phyloP scores from a whole-genome alignment of 2,329 filamentous ascomycete genomes.

The Setomelanomma holmii region DNA sequence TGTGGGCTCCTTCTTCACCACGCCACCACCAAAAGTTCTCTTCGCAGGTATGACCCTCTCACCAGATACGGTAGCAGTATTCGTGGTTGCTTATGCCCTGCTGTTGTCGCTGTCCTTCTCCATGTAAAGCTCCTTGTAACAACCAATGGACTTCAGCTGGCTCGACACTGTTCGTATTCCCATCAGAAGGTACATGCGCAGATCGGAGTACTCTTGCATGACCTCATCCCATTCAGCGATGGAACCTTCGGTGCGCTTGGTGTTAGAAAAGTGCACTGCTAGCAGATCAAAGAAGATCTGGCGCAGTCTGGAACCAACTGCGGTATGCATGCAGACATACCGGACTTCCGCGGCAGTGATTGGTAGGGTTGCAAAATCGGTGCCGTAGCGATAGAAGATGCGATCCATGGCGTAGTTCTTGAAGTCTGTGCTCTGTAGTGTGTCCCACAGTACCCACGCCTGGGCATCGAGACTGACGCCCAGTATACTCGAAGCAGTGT shows the following conservation, averaged over 20 bases:
- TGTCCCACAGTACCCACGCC: slow-evolving; percentile 20
- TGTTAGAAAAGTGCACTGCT: not conserved
- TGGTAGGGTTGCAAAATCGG: slow-evolving; percentile 36
- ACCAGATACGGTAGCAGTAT: not conserved
- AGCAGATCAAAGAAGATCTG: slow-evolving; percentile 12
- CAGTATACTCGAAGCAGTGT: not conserved
- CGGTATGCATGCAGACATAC: slow-evolving; percentile 12
- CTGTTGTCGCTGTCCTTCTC: not conserved
- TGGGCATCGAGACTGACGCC: slow-evolving; percentile 1
- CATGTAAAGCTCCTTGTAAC: not conserved
- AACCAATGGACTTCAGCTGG: not conserved
- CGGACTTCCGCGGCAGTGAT: slow-evolving; percentile 9
- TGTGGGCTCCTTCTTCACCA: not conserved
- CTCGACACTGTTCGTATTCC: not conserved
- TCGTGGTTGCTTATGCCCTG: no score
- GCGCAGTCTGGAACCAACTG: slow-evolving; percentile 9
- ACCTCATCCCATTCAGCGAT: slow-evolving; percentile 16
- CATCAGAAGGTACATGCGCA: not conserved
- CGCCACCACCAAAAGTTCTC: not conserved
- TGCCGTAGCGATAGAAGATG: slow-evolving; percentile 7
- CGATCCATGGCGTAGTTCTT: slow-evolving; percentile 20
- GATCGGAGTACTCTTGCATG: slow-evolving; percentile 1
- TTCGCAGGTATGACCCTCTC: not conserved
- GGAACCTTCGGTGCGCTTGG: slow-evolving; percentile 5
- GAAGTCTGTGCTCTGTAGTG: slow-evolving; percentile 14